Conservation (phyloP, 352 stramenopile genomes). For the Bremia lactucae region DNA sequence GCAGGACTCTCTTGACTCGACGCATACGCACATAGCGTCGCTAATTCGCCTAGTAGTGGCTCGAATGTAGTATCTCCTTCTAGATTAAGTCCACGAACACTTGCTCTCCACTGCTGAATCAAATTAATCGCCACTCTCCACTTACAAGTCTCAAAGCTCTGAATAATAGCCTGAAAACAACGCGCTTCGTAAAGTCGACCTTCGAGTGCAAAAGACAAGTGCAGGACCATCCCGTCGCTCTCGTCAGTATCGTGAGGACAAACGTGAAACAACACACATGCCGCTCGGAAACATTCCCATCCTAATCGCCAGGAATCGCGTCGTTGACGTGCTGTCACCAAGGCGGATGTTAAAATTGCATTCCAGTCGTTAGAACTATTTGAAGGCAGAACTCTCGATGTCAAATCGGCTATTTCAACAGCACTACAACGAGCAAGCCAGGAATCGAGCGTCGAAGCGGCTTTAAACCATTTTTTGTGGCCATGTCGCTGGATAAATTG, state of each 20-base stretch:
- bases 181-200: conserved; percentile 28
- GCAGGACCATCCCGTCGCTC: conserved; percentile 16
- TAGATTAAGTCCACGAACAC: conserved; percentile 1
- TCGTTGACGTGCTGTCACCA: conserved; percentile 15
- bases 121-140: conserved; percentile 22
- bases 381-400: conserved; percentile 5
- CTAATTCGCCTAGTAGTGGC: conserved; percentile 27
- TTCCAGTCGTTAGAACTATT: conserved; percentile 16
- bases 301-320: conserved; percentile 37
- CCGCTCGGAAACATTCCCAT: conserved; percentile 57
- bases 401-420: conserved; percentile 20
- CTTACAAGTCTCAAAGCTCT: conserved; percentile 18
- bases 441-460: conserved; percentile 3
- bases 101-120: conserved; percentile 36
- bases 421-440: conserved; percentile 30
- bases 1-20: conserved; percentile 8
- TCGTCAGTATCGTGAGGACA: conserved; percentile 13
- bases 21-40: conserved; percentile 37
- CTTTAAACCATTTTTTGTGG: background rate
- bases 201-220: conserved; percentile 52
- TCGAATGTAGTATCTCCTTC: conserved; percentile 5
- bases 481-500: conserved; percentile 11
- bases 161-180: conserved; percentile 25
- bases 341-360: conserved; percentile 20
- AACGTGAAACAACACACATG: conserved; percentile 50